Conservation (phyloP, 148 eudicot genomes). For the Camellia granthamiana region DNA sequence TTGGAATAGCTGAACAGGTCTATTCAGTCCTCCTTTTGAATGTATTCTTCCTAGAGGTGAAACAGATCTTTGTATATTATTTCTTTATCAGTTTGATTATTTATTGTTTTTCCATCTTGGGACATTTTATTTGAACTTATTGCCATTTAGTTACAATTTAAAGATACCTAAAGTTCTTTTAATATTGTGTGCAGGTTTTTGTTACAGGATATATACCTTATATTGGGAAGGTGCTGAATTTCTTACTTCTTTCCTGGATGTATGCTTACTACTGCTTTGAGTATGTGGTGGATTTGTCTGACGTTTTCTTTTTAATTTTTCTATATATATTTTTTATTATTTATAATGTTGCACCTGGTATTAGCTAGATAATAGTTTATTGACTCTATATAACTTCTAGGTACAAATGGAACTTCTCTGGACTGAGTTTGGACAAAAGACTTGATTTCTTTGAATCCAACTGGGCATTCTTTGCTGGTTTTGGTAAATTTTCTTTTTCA, state of each 20-base stretch:
- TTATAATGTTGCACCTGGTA: neutral
- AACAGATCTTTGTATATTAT: neutral
- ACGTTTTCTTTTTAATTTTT: neutral
- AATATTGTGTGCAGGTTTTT: slow-evolving; percentile 55
- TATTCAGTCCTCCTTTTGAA: slow-evolving; percentile 79
- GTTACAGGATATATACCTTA: slow-evolving; percentile 74
- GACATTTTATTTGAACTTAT: neutral
- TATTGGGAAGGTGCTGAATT: slow-evolving; percentile 71
- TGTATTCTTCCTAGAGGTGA: slow-evolving; percentile 86
- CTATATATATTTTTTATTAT: neutral
- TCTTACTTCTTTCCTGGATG: slow-evolving; percentile 92
- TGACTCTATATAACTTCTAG: slow-evolving; percentile 31
- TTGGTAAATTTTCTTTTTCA: slow-evolving; percentile 52
- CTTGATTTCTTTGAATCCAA: slow-evolving; percentile 93
- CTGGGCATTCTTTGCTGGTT: slow-evolving; percentile 98
- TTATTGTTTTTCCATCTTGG: neutral
- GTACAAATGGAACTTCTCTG: slow-evolving; percentile 97
- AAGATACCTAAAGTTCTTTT: neutral
- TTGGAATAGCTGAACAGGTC: slow-evolving; percentile 90
- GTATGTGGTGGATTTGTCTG: slow-evolving; percentile 46
- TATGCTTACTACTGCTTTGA: slow-evolving; percentile 97
- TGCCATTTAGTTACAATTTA: slow-evolving; percentile 5
- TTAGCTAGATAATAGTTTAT: slow-evolving; percentile 17
- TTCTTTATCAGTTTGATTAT: neutral
- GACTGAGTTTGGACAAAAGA: slow-evolving; percentile 78